Conservation (phyloP, 2,329 filamentous ascomycete species). For the Laburnicola sp. region DNA sequence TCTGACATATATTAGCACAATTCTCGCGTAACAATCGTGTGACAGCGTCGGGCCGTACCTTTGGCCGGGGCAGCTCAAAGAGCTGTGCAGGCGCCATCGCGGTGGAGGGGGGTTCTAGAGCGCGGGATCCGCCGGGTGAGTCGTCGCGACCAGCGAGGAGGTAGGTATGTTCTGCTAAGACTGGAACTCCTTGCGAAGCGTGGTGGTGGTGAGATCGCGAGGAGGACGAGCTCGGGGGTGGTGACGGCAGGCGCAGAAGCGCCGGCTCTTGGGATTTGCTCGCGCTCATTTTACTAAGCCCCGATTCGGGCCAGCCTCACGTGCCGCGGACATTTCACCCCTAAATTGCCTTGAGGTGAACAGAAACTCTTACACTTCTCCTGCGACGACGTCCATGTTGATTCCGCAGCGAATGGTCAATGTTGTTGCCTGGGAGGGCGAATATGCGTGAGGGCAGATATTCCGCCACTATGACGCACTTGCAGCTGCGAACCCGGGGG, state of each 20-base stretch:
- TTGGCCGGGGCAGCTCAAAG: conserved; percentile 45
- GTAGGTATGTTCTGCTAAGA: conserved; percentile 25
- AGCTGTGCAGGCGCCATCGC: conserved; percentile 40
- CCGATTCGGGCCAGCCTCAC: conserved; percentile 17
- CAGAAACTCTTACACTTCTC: neutral
- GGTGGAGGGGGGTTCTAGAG: conserved; percentile 9
- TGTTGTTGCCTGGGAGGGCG: too few species aligned
- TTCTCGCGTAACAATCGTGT: neutral
- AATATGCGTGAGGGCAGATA: too few species aligned
- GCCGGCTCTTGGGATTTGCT: conserved; percentile 12
- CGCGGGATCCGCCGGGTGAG: neutral
- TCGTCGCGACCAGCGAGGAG: conserved; percentile 2
- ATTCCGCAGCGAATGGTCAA: neutral
- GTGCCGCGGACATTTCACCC: conserved; percentile 11
- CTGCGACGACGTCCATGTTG: neutral
- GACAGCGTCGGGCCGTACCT: conserved; percentile 31
- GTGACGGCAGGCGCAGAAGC: conserved; percentile 15
- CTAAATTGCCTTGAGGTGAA: neutral
- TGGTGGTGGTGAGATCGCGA: conserved; percentile 10
- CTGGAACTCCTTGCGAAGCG: conserved; percentile 11
- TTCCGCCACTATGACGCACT: too few species aligned
- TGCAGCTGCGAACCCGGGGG: too few species aligned
- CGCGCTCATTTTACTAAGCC: conserved; percentile 14
- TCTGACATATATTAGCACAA: conserved; percentile 55
- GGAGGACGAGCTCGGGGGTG: conserved; percentile 9